Conservation (phyloP, 768 basidiomycete genomes). For the Leucocoprinus birnbaumii region DNA sequence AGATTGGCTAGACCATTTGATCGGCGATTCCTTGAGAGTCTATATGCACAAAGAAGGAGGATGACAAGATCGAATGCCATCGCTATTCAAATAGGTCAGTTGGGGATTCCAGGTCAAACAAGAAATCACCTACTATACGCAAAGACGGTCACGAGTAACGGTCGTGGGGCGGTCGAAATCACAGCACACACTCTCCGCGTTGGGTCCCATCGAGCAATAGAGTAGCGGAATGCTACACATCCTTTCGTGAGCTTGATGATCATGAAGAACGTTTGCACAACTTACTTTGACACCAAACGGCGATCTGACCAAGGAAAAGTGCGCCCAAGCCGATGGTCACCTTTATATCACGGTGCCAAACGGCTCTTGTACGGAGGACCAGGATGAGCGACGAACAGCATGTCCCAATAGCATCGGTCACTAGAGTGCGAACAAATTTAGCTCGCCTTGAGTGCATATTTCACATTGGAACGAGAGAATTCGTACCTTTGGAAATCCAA, state of each 20-base stretch:
- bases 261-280: not conserved
- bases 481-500: constrained; percentile 28
- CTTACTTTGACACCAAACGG: constrained; percentile 29
- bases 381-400: constrained; percentile 30
- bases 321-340: constrained; percentile 19
- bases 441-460: too few relatives aligned
- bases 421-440: constrained; percentile 13
- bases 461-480: too few relatives aligned
- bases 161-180: constrained; percentile 26
- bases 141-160: constrained; percentile 26
- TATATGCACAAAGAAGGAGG: constrained; percentile 25
- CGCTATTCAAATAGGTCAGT: constrained; percentile 15
- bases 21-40: constrained; percentile 19
- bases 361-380: constrained; percentile 28
- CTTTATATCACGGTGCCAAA: constrained; percentile 27
- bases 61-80: constrained; percentile 32
- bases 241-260: not conserved
- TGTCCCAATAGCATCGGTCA: constrained; percentile 30
- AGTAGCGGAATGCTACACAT: constrained; percentile 27
- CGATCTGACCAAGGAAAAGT: constrained; percentile 27
- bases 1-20: constrained; percentile 25
- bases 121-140: constrained; percentile 26
- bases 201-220: constrained; percentile 26
- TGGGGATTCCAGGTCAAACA: not conserved
- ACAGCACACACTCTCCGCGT: constrained; percentile 27